These are phyloP conservation scores for Cyclocybe cylindracea DNA, from an alignment of 768 basidiomycete species.

Conservation along the genomic window DNA sequence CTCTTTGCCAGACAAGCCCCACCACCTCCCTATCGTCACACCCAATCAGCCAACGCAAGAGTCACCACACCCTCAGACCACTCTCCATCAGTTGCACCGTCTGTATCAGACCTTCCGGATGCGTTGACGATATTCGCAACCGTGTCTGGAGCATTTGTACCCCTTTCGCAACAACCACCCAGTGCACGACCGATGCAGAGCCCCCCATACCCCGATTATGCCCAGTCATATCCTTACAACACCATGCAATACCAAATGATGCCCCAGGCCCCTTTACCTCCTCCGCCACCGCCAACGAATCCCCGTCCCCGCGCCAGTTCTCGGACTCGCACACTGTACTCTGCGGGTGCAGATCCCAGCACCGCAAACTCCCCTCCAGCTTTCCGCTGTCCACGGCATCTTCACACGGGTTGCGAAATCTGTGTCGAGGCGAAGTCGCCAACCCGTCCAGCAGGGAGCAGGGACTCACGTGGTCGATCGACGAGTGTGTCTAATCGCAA, in stretches of 20 bases:
- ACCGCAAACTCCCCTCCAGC: slow-evolving; percentile 64
- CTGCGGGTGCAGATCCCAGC: slow-evolving; percentile 60
- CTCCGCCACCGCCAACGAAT: slow-evolving; percentile 9
- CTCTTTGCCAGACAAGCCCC: slow-evolving; percentile 75
- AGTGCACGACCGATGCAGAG: slow-evolving; percentile 12
- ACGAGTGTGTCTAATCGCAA: too few species aligned
- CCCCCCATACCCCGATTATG: slow-evolving; percentile 16
- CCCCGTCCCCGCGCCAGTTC: slow-evolving; percentile 22
- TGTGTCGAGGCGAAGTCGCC: slow-evolving; percentile 64
- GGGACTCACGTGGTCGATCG: slow-evolving; percentile 21
- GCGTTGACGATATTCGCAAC: slow-evolving; percentile 25
- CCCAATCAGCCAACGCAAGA: slow-evolving; percentile 26
- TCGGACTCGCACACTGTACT: slow-evolving; percentile 54
- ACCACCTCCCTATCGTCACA: slow-evolving; percentile 46
- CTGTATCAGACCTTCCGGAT: slow-evolving; percentile 28
- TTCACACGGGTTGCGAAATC: slow-evolving; percentile 74
- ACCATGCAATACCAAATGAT: slow-evolving; percentile 14
- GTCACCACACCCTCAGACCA: slow-evolving; percentile 22
- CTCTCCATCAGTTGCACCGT: slow-evolving; percentile 23
- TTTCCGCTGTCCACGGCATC: slow-evolving; percentile 71
- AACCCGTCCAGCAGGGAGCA: slow-evolving; percentile 24
- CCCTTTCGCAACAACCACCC: slow-evolving; percentile 10
- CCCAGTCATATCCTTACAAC: slow-evolving; percentile 9
- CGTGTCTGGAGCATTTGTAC: slow-evolving; percentile 30
- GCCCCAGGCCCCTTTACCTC: slow-evolving; percentile 17